phyloP scores from a whole-genome alignment of 179 eudicot species.

The Gypsophila paniculata region DNA sequence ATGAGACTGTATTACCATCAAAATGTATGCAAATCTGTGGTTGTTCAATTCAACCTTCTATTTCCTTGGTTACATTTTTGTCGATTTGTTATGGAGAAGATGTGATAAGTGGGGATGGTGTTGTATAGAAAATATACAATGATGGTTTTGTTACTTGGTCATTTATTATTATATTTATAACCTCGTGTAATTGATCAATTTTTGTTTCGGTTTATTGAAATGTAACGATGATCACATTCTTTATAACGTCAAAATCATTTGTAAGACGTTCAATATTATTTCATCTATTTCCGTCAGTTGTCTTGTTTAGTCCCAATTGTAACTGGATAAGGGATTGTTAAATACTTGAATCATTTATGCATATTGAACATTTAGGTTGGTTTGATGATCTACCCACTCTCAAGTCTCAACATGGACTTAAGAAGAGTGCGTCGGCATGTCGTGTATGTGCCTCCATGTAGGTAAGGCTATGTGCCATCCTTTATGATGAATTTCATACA shows the following conservation, averaged over 20 bases:
- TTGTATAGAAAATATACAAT: conserved; percentile 19
- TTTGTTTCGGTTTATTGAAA: neutral
- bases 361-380: no score
- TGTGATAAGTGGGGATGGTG: conserved; percentile 13
- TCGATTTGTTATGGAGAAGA: conserved; percentile 5
- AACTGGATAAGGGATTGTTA: no score
- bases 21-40: conserved; percentile 12
- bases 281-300: neutral
- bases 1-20: conserved; percentile 2
- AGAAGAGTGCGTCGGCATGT: no score
- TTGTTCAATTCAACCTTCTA: neutral
- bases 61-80: conserved; percentile 15
- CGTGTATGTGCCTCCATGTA: no score
- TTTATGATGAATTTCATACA: no score
- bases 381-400: no score
- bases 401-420: no score
- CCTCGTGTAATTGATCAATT: neutral
- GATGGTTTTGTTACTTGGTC: neutral
- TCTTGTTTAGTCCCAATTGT: no score
- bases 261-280: neutral
- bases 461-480: no score
- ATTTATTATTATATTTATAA: conserved; percentile 6
- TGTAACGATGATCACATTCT: conserved; percentile 4
- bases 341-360: no score
- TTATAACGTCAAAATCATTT: neutral